phyloP scores from a whole-genome alignment of 768 basidiomycete species.

The Daedaleopsis nitida region DNA sequence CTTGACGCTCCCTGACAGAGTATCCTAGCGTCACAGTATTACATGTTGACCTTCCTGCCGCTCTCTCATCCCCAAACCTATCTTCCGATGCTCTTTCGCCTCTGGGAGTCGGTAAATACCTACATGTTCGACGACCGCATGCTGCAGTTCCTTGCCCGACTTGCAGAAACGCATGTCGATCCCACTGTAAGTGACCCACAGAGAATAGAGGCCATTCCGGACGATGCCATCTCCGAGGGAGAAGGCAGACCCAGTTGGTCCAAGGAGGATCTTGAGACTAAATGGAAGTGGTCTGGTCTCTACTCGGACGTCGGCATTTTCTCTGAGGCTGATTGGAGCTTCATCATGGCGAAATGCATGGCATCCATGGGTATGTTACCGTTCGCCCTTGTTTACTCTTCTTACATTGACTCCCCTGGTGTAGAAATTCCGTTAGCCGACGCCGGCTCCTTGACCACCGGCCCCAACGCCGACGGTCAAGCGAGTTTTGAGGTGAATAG shows the following conservation, averaged over 20 bases:
- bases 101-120: constrained; percentile 90
- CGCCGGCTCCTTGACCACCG: constrained; percentile 73
- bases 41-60: constrained; percentile 84
- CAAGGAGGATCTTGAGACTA: constrained; percentile 41
- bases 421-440: constrained; percentile 74
- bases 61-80: constrained; percentile 84
- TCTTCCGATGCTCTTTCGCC: constrained; percentile 77
- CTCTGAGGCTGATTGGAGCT: constrained; percentile 79
- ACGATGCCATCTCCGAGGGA: constrained; percentile 65
- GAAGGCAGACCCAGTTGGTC: constrained; percentile 62
- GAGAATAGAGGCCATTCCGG: constrained; percentile 63
- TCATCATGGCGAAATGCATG: constrained; percentile 88
- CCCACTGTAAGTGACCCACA: constrained; percentile 76
- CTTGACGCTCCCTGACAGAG: constrained; percentile 42
- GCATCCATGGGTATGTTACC: constrained; percentile 69
- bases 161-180: constrained; percentile 81
- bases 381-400: background rate
- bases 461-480: constrained; percentile 72
- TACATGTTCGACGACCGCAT: constrained; percentile 90
- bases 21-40: constrained; percentile 81
- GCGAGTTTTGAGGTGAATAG: constrained; percentile 75
- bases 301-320: constrained; percentile 75
- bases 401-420: constrained; percentile 4
- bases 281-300: constrained; percentile 52
- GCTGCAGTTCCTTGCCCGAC: constrained; percentile 76